A percentile compares a stretch with the other conserved stretches of the same genome.
These are phyloP conservation scores for Aotearoamyces nothofagi DNA, from an alignment of 2,329 filamentous ascomycete genomes.

Conservation along the genomic window DNA sequence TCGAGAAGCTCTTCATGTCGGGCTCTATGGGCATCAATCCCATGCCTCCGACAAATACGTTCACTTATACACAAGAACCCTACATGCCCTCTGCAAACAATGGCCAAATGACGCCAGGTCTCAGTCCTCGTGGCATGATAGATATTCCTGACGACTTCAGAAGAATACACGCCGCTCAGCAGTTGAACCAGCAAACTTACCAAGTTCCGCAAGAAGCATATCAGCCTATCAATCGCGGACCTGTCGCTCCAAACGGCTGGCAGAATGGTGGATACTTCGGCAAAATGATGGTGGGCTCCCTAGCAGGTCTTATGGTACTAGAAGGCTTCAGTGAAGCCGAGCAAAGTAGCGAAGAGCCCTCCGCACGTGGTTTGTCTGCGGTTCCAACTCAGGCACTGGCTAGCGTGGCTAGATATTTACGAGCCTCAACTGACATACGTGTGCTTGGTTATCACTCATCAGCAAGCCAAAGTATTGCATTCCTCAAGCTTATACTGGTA, in stretches of 20 bases:
- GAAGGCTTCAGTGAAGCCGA: constrained; percentile 58
- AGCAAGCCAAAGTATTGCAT: constrained; percentile 28
- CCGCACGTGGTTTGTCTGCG: constrained; percentile 51
- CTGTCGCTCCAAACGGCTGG: constrained; percentile 42
- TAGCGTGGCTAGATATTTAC: constrained; percentile 29
- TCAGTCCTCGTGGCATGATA: constrained; percentile 42
- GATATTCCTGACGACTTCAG: constrained; percentile 50
- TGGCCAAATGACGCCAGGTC: constrained; percentile 13
- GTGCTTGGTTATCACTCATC: constrained; percentile 37
- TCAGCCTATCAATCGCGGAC: constrained; percentile 39
- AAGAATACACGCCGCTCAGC: constrained; percentile 11
- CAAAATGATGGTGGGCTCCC: constrained; percentile 84
- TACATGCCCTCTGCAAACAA: constrained; percentile 23
- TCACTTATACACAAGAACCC: constrained; percentile 17
- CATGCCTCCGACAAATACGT: constrained; percentile 34
- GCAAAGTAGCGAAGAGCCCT: constrained; percentile 43
- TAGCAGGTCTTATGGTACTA: constrained; percentile 83
- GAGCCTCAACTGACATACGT: constrained; percentile 24
- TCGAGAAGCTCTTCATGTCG: constrained; percentile 65
- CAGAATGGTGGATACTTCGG: constrained; percentile 41
- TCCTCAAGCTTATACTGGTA: constrained; percentile 35
- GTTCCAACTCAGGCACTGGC: constrained; percentile 44
- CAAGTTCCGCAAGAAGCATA: constrained; percentile 17
- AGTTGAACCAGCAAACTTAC: constrained; percentile 18
- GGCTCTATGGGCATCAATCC: constrained; percentile 48